These are phyloP conservation scores for Dictyostelium brefeldianum DNA, from an alignment of 78 protist genomes.

Conservation along the genomic window DNA sequence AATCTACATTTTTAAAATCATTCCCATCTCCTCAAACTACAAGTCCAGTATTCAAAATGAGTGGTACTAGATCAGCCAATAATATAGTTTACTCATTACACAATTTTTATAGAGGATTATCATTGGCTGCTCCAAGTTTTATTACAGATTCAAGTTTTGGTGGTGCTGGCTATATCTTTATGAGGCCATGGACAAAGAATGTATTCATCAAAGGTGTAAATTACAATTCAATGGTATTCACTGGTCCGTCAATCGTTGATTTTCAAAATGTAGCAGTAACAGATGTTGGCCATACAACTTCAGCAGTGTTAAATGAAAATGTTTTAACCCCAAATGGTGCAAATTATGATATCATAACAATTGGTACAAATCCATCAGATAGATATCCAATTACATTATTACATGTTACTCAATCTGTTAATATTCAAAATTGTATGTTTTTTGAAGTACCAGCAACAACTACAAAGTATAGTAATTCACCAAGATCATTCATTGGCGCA, in stretches of 20 bases:
- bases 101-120: too few relatives aligned
- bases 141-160: neutral
- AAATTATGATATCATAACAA: neutral
- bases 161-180: neutral
- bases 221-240: neutral
- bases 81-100: too few relatives aligned
- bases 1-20: neutral
- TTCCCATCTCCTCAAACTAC: neutral
- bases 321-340: neutral
- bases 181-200: neutral
- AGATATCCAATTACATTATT: constrained; percentile 16
- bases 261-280: neutral
- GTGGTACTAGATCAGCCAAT: neutral
- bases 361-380: neutral
- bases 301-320: neutral
- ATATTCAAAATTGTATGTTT: neutral
- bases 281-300: neutral
- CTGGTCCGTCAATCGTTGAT: neutral
- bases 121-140: too few relatives aligned
- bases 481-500: constrained; percentile 12
- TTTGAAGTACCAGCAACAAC: neutral
- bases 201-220: neutral
- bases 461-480: neutral
- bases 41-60: neutral
- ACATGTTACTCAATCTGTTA: neutral